These are phyloP conservation scores for Populus deltoides DNA, from an alignment of 345 rosid species.

Conservation along the genomic window DNA sequence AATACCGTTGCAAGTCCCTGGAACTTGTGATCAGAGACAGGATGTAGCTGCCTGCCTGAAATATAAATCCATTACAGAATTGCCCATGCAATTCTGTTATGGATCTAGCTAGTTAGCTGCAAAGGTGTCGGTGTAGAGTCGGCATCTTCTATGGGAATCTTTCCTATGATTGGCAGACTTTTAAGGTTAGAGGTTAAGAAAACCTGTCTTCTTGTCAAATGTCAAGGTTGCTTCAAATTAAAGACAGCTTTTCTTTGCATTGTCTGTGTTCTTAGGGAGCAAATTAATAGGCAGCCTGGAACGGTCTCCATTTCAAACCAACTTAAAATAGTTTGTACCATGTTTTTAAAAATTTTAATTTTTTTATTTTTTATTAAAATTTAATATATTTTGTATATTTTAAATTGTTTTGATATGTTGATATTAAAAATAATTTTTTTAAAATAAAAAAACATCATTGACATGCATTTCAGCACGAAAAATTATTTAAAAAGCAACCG, in stretches of 20 bases:
- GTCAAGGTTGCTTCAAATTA: not conserved
- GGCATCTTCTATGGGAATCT: not conserved
- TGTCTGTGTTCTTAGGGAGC: not conserved
- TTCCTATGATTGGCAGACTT: not conserved
- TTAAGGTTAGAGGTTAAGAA: not conserved
- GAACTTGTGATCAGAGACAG: slow-evolving; percentile 9
- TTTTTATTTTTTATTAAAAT: too few species aligned
- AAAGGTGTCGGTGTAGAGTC: not conserved
- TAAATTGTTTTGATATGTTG: too few species aligned
- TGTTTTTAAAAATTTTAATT: too few species aligned
- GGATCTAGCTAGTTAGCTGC: not conserved
- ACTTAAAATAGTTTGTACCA: too few species aligned
- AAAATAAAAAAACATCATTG: too few species aligned
- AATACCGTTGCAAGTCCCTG: slow-evolving; percentile 9
- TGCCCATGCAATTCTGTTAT: not conserved
- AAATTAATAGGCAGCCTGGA: not conserved
- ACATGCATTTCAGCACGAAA: too few species aligned
- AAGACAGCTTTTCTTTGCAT: not conserved
- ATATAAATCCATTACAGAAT: too few species aligned
- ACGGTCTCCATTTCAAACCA: not conserved
- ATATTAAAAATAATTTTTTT: too few species aligned
- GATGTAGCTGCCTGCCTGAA: not conserved
- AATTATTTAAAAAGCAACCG: too few species aligned
- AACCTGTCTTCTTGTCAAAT: not conserved
- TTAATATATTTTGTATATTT: too few species aligned